These are phyloP conservation scores for Botryotinia calthae DNA, from an alignment of 2,329 filamentous ascomycete genomes.

Conservation along the genomic window DNA sequence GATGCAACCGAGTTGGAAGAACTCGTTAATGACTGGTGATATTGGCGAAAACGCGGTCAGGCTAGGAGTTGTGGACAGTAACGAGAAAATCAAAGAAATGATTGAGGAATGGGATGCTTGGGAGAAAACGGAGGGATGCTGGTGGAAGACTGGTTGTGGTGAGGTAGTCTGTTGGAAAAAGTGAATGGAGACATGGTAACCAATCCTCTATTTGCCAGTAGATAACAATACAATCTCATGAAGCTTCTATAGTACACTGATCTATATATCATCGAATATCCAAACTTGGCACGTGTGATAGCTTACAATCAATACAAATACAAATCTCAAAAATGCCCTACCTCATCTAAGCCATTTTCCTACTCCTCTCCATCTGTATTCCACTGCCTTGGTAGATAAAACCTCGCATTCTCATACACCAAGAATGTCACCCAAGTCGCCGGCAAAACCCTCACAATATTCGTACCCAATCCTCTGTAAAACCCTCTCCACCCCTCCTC, in stretches of 20 bases:
- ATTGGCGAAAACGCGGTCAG: slow-evolving; percentile 4
- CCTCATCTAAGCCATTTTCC: no score
- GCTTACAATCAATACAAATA: background rate
- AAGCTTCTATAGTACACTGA: background rate
- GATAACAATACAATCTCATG: background rate
- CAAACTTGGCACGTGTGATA: background rate
- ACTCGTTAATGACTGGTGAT: background rate
- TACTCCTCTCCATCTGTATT: background rate
- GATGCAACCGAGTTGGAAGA: slow-evolving; percentile 17
- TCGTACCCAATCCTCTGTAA: slow-evolving; percentile 87
- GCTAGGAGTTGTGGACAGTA: background rate
- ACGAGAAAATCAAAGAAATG: background rate
- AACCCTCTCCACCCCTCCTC: slow-evolving; percentile 81
- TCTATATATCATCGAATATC: background rate
- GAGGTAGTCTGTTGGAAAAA: slow-evolving; percentile 17
- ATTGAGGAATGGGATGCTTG: slow-evolving; percentile 11
- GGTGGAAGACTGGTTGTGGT: slow-evolving; percentile 20
- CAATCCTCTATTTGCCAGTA: background rate
- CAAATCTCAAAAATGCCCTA: background rate
- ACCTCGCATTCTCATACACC: slow-evolving; percentile 92
- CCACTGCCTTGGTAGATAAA: slow-evolving; percentile 54
- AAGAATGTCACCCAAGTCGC: slow-evolving; percentile 96
- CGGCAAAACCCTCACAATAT: slow-evolving; percentile 85
- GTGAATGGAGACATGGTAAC: background rate
- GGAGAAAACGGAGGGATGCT: slow-evolving; percentile 14